Evolutionary conservation across 495 filamentous ascomycete genomes (phyloP), one percentile per base, ranked within the genome.

Genomic region (Cetradonia linearis): DNA sequence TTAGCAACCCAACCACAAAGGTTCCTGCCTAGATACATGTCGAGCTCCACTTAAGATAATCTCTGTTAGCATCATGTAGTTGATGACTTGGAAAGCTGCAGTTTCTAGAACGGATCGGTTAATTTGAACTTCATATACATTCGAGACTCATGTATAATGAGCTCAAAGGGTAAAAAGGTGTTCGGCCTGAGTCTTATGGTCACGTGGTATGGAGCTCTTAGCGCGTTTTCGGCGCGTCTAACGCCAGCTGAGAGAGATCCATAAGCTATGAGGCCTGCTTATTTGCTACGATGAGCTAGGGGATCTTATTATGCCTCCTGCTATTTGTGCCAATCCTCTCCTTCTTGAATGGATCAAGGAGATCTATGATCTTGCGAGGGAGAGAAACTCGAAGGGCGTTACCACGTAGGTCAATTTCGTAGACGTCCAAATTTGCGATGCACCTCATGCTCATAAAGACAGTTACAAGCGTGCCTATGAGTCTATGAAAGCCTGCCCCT

Each of bases 301-400:
- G 38, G 8, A 14, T 20, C 1, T 14, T 3, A 46, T 3, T 34
- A 63, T 63, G 61, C 44, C 61, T 30, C 33, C 61, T 13, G n/a
- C 63, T 36, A 30, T 44, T 8, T 86, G 83, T 64, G 82, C 85
- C 23, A 94, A 94, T 66, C 86, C 88, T 14, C 75, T 91, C 34
- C 78, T 91, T 5, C 76, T 91, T 50, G 71, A 73, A 58, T 94
- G 86, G 82, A 81, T 94, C 56, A 83, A 85, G 62, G 86, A 91
- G 74, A 91, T 87, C 86, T 78, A 84, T 46, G 86, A 91, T n/a
- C 70, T 78, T 27, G 89, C 86, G 0, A 77, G 80, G 48, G 83
- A 89, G 63, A 81, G 80, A 9, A 88, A 87, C 66, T 78, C 81
- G 36, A 91, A 88, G 67, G 85, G 85, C 46, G 75, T 82, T 18